Percentiles rank a stretch among this genome's conserved stretches.
These are phyloP conservation scores for Chaetomium olivaceum DNA, from an alignment of 2,329 filamentous ascomycete genomes.

Conservation along the genomic window DNA sequence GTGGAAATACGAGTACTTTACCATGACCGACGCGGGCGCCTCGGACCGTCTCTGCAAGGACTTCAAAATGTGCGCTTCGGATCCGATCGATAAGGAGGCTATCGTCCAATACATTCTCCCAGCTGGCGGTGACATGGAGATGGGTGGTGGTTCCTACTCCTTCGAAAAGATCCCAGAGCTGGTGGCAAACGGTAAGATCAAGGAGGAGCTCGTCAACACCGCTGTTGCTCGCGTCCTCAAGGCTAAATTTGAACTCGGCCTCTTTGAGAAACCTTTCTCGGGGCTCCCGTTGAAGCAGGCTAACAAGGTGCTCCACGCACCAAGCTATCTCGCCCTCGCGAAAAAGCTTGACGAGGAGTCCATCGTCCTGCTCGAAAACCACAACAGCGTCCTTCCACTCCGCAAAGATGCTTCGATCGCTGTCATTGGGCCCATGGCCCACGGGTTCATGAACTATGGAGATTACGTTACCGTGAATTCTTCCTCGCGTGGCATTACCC, in stretches of 20 bases:
- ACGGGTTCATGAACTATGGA: constrained; percentile 71
- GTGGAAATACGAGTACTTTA: constrained; percentile 72
- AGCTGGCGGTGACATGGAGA: constrained; percentile 72
- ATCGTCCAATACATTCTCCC: constrained; percentile 58
- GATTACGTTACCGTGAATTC: constrained; percentile 70
- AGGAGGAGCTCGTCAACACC: constrained; percentile 60
- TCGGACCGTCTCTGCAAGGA: constrained; percentile 66
- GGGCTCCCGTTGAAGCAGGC: constrained; percentile 58
- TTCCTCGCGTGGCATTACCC: constrained; percentile 66
- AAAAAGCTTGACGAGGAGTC: constrained; percentile 65
- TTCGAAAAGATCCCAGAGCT: constrained; percentile 66
- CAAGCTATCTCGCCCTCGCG: constrained; percentile 58
- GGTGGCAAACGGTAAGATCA: constrained; percentile 61
- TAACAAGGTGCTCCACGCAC: constrained; percentile 61
- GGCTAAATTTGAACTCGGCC: constrained; percentile 67
- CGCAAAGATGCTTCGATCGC: constrained; percentile 67
- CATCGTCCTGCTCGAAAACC: constrained; percentile 62
- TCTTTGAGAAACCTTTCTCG: constrained; percentile 70
- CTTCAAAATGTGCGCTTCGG: constrained; percentile 63
- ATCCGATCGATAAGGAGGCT: constrained; percentile 64
- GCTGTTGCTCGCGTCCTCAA: constrained; percentile 66
- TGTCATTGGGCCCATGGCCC: constrained; percentile 74
- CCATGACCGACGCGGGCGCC: constrained; percentile 65
- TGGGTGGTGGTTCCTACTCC: constrained; percentile 75
- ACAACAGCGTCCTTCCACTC: constrained; percentile 53